Evolutionary conservation across 1,284 basidiomycete genomes (phyloP), one percentile per base, ranked within the genome.

Genomic region (Ceratobasidium sp.): DNA sequence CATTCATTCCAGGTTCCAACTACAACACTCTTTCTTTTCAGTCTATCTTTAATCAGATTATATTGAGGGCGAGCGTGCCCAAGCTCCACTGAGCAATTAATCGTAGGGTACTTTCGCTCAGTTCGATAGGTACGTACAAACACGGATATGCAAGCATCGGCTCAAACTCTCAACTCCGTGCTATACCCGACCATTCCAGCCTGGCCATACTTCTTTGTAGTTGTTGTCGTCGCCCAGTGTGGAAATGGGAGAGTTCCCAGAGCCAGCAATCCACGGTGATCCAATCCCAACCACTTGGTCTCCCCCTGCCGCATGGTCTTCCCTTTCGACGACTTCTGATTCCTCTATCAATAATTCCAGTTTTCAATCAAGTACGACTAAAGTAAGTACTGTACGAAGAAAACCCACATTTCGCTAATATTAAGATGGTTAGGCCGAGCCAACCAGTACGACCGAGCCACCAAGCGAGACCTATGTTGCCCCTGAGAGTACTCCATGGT

Each of bases 231-330:
- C n/a, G n/a, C n/a, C n/a, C n/a, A n/a, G n/a, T 57, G 4, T 9
- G 16, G 30, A 9, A 9, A 58, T 58, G 57, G 57, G 57, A 4
- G 57, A 58, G 18, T 58, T 58, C 36, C 57, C 57, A 5, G 57
- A 58, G 6, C 34, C 14, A 58, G 57, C 57, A 10, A 58, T 58
- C 16, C 57, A 39, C 12, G 57, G 57, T 1, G 21, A 23, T 16
- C 30, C 32, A 3, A 34, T 58, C 4, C 21, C 57, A 10, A 34
- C 12, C 5, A 16, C 34, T 2, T 14, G 28, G 2, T n/a, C 53
- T 8, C 28, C 14, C 28, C 30, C 28, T 57, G 32, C 6, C 14
- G 4, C 45, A 18, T 5, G 4, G 30, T 4, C 30, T 30, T 14
- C 3, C 1, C 18, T 34, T 23, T 39, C 32, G 8, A 14, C 16